Evolutionary conservation across 1,284 basidiomycete genomes (phyloP).

Genomic region (Caloboletus inedulis): DNA sequence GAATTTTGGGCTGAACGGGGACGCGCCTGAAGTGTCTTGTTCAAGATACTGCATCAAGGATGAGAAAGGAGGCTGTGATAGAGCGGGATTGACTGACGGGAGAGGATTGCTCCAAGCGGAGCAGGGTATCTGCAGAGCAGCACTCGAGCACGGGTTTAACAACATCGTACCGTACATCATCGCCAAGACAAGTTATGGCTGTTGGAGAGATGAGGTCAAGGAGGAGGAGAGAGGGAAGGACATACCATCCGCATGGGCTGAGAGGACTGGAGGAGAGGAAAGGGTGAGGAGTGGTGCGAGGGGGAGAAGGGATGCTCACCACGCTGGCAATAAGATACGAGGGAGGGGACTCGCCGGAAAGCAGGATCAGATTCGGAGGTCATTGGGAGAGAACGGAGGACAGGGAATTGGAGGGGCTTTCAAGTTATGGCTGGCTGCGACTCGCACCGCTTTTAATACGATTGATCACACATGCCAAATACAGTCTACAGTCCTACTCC

Average conservation of each 20-base stretch:
- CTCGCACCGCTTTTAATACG: slow-evolving; percentile 19
- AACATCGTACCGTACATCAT: slow-evolving; percentile 57
- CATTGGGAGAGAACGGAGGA: slow-evolving; percentile 16
- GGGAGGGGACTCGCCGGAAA: slow-evolving; percentile 42
- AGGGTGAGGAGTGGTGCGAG: not conserved
- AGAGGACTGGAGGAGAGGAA: slow-evolving; percentile 42
- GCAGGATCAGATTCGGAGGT: slow-evolving; percentile 30
- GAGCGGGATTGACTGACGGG: slow-evolving; percentile 48
- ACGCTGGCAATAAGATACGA: slow-evolving; percentile 49
- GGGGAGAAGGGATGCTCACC: slow-evolving; percentile 8
- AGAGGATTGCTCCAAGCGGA: slow-evolving; percentile 61
- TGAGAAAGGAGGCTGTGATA: slow-evolving; percentile 14
- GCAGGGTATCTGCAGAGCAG: slow-evolving; percentile 66
- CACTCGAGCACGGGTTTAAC: slow-evolving; percentile 68
- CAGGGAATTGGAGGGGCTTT: not conserved
- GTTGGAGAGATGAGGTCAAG: slow-evolving; percentile 8
- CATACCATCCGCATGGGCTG: slow-evolving; percentile 53
- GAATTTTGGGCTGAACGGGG: slow-evolving; percentile 6
- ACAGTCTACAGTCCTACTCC: not conserved
- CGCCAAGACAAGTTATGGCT: slow-evolving; percentile 59
- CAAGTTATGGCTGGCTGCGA: not conserved
- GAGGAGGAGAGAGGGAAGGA: not conserved
- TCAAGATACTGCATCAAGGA: slow-evolving; percentile 47
- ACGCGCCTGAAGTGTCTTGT: slow-evolving; percentile 55
- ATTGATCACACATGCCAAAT: slow-evolving; percentile 23